Percentiles rank a stretch among this genome's conserved stretches.
phyloP scores from a whole-genome alignment of 1,139 yeast species.

The Debaryomyces udenii region DNA sequence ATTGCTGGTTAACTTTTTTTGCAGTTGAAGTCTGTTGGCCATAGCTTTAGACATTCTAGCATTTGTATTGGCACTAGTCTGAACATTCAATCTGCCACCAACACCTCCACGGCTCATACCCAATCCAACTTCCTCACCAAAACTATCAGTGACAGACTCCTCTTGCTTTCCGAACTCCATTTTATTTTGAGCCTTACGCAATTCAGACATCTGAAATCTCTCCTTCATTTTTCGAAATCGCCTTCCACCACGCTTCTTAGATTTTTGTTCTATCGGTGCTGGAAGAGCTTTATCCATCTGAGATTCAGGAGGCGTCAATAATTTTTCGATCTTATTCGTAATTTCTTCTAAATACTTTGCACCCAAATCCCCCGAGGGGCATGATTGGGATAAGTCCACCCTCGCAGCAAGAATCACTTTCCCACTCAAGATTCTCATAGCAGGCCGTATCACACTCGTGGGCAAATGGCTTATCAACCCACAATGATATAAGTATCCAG shows the following conservation, averaged over 20 bases:
- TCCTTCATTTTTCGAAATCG: constrained; percentile 79
- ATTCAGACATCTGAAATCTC: constrained; percentile 76
- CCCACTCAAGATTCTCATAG: constrained; percentile 77
- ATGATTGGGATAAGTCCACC: constrained; percentile 58
- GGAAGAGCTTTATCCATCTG: constrained; percentile 77
- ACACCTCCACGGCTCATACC: constrained; percentile 63
- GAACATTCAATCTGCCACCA: constrained; percentile 34
- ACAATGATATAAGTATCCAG: constrained; percentile 64
- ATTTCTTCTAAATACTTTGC: constrained; percentile 61
- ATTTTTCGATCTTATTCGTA: constrained; percentile 63
- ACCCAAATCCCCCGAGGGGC: constrained; percentile 61
- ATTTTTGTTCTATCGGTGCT: constrained; percentile 73
- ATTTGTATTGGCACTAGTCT: constrained; percentile 42
- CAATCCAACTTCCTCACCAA: constrained; percentile 80
- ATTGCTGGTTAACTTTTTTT: constrained; percentile 15
- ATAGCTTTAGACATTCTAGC: constrained; percentile 60
- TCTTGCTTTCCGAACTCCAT: constrained; percentile 81
- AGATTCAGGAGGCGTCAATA: constrained; percentile 77
- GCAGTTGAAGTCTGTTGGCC: constrained; percentile 43
- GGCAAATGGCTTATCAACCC: constrained; percentile 60
- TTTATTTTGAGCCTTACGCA: constrained; percentile 81
- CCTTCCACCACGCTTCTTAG: constrained; percentile 87
- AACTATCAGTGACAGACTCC: constrained; percentile 60
- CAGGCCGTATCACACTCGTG: constrained; percentile 63
- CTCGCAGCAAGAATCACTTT: constrained; percentile 84